Evolutionary conservation across 495 filamentous ascomycete species (phyloP).

Genomic region (Aspergillus kassunensis): DNA sequence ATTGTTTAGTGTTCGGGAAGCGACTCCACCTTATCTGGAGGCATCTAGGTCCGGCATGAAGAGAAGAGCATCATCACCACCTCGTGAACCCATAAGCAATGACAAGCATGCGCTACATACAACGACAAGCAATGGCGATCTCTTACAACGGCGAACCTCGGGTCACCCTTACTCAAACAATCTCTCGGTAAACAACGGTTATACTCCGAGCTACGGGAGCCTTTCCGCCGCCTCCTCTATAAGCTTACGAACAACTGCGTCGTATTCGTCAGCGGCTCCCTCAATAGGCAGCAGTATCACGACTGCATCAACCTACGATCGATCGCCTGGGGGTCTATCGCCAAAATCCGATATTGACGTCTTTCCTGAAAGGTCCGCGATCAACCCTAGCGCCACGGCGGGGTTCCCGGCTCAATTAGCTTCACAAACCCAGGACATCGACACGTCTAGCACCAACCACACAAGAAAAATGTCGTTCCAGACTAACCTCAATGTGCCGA

Average conservation of each 20-base stretch:
- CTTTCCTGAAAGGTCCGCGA: conserved; percentile 38
- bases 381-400: conserved; percentile 58
- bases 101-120: conserved; percentile 57
- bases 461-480: conserved; percentile 44
- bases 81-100: conserved; percentile 67
- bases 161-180: conserved; percentile 55
- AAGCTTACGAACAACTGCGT: conserved; percentile 63
- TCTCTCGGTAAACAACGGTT: conserved; percentile 53
- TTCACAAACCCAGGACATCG: conserved; percentile 18
- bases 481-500: conserved; percentile 27
- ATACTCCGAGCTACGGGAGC: conserved; percentile 60
- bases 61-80: conserved; percentile 76
- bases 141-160: conserved; percentile 62
- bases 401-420: conserved; percentile 32
- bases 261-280: conserved; percentile 64
- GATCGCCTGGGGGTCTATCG: conserved; percentile 70
- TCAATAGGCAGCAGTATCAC: conserved; percentile 70
- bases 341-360: conserved; percentile 54
- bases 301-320: conserved; percentile 66
- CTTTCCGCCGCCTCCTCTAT: conserved; percentile 69
- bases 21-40: conserved; percentile 40
- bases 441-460: conserved; percentile 27
- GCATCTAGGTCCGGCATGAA: conserved; percentile 60
- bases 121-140: conserved; percentile 56
- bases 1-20: conserved; percentile 59